Evolutionary conservation across 306 rosid genomes (phyloP).

Genomic region (Mucuna pruriens): DNA sequence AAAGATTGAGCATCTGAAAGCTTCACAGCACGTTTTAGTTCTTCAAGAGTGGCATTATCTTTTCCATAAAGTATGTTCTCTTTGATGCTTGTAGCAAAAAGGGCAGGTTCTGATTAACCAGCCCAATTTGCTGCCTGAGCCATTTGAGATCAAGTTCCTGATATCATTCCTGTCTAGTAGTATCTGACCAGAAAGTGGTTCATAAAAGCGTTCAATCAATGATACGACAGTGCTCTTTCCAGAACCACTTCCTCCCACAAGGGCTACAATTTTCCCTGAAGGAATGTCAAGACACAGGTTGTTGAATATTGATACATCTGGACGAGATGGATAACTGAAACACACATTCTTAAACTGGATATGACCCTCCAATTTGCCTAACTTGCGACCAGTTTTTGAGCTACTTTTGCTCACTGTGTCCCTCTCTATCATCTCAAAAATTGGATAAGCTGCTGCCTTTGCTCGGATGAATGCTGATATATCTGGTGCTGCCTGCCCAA

Average conservation of each 20-base stretch:
- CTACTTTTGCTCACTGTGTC: slow-evolving; percentile 66
- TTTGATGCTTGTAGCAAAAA: slow-evolving; percentile 85
- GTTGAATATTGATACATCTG: slow-evolving; percentile 68
- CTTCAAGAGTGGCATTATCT: slow-evolving; percentile 86
- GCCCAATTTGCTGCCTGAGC: slow-evolving; percentile 86
- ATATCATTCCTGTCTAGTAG: slow-evolving; percentile 65
- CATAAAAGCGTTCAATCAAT: slow-evolving; percentile 92
- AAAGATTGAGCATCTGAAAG: slow-evolving; percentile 90
- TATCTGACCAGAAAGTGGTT: slow-evolving; percentile 79
- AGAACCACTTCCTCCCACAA: slow-evolving; percentile 97
- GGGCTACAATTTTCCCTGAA: slow-evolving; percentile 85
- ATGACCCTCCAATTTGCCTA: slow-evolving; percentile 72
- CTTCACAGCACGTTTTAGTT: slow-evolving; percentile 78
- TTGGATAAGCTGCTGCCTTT: slow-evolving; percentile 92
- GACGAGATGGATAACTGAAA: slow-evolving; percentile 92
- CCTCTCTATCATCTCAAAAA: slow-evolving; percentile 94
- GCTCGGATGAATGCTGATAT: slow-evolving; percentile 88
- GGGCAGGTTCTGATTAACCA: slow-evolving; percentile 98
- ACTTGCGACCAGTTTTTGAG: slow-evolving; percentile 58
- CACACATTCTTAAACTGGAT: slow-evolving; percentile 76
- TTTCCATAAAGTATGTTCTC: slow-evolving; percentile 93
- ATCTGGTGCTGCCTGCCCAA: slow-evolving; percentile 95
- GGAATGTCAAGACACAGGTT: slow-evolving; percentile 79
- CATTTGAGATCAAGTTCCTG: slow-evolving; percentile 83
- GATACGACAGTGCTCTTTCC: slow-evolving; percentile 93